Evolutionary conservation across 2,329 filamentous ascomycete genomes (phyloP).

Genomic region (Penicillium hesseltinei): DNA sequence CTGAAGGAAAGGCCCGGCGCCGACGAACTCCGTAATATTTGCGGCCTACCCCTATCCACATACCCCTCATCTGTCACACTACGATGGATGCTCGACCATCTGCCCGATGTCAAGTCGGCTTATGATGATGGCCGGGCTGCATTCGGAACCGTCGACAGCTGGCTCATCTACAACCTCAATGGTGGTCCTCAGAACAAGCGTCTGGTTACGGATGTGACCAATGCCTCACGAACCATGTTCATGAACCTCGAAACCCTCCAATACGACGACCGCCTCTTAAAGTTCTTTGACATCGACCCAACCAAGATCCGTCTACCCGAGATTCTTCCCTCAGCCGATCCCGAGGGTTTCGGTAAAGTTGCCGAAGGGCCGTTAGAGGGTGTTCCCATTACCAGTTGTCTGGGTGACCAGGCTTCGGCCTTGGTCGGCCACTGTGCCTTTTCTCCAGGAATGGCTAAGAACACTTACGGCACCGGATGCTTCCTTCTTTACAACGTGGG

Average conservation of each 20-base stretch:
- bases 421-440: conserved; percentile 85
- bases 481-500: conserved; percentile 89
- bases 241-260: conserved; percentile 80
- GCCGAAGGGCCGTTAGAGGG: conserved; percentile 65
- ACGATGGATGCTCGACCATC: conserved; percentile 74
- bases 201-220: conserved; percentile 81
- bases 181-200: conserved; percentile 66
- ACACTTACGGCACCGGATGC: conserved; percentile 86
- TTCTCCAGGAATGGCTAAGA: conserved; percentile 77
- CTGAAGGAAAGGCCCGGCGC: conserved; percentile 67
- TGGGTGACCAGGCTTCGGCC: conserved; percentile 84
- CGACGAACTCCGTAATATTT: conserved; percentile 67
- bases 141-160: conserved; percentile 85
- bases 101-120: conserved; percentile 65
- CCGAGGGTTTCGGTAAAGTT: conserved; percentile 68
- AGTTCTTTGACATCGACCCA: conserved; percentile 75
- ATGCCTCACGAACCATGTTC: conserved; percentile 90
- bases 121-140: conserved; percentile 74
- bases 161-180: conserved; percentile 80
- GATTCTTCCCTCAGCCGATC: conserved; percentile 77
- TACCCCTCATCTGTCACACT: conserved; percentile 86
- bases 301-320: conserved; percentile 73
- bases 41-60: conserved; percentile 80
- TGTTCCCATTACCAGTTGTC: conserved; percentile 73
- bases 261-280: conserved; percentile 73